Conservation (phyloP, 768 basidiomycete genomes). For the Phylloporus sp. region DNA sequence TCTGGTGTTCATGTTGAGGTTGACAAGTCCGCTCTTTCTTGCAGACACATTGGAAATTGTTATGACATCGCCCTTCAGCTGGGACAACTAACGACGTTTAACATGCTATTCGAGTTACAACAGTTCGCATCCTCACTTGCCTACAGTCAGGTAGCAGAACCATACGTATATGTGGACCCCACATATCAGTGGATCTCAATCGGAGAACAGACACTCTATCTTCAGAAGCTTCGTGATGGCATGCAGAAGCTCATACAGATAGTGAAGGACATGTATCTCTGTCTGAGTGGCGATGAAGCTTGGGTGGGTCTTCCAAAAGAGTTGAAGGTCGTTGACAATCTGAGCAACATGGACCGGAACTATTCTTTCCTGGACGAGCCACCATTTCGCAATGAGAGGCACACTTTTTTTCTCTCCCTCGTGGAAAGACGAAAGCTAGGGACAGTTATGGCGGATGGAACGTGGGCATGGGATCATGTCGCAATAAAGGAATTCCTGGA, state of each 20-base stretch:
- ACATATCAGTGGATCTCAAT: not conserved
- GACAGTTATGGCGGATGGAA: not conserved
- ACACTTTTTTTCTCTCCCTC: not conserved
- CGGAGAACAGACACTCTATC: not conserved
- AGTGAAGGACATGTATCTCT: not conserved
- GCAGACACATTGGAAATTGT: not conserved
- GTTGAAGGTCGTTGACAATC: not conserved
- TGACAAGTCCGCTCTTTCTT: not conserved
- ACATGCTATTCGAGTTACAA: conserved; percentile 5
- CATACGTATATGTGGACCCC: not conserved
- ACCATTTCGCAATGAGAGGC: not conserved
- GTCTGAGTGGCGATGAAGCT: not conserved
- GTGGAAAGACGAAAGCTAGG: not conserved
- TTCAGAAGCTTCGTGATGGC: not conserved
- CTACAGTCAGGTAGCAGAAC: not conserved
- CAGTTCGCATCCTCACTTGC: not conserved
- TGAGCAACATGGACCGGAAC: not conserved
- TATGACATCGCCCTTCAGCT: not conserved
- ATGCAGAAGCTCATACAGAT: not conserved
- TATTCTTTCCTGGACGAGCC: not conserved
- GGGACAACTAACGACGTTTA: not conserved
- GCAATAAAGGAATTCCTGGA: not conserved
- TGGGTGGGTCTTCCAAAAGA: not conserved
- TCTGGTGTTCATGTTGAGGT: not conserved
- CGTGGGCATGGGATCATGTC: not conserved